These are phyloP conservation scores for Monilinia aucupariae DNA, from an alignment of 2,329 filamentous ascomycete genomes.

Conservation along the genomic window DNA sequence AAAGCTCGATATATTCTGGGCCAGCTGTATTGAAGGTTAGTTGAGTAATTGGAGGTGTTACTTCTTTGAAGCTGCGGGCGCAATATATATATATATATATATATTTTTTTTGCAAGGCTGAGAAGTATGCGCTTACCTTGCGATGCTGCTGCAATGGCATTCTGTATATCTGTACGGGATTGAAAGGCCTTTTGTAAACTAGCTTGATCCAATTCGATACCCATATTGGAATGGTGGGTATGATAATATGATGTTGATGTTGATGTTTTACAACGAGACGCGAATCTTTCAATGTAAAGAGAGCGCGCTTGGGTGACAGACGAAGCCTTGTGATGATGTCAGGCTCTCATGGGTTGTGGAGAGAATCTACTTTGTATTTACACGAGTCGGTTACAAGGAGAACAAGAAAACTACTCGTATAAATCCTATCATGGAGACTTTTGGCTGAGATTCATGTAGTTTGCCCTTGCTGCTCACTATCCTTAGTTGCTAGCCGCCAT, in stretches of 20 bases:
- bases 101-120: constrained; percentile 16
- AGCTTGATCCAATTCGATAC: constrained; percentile 28
- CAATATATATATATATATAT: constrained; percentile 9
- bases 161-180: constrained; percentile 31
- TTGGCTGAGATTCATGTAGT: neutral
- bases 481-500: neutral
- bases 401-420: neutral
- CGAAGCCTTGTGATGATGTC: constrained; percentile 18
- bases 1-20: constrained; percentile 34
- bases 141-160: constrained; percentile 34
- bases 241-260: constrained; percentile 8
- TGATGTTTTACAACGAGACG: constrained; percentile 9
- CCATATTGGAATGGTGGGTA: constrained; percentile 23
- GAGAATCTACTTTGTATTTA: neutral
- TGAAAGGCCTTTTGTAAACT: constrained; percentile 33
- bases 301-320: constrained; percentile 13
- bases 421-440: neutral
- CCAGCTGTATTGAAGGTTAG: constrained; percentile 22
- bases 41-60: neutral
- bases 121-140: constrained; percentile 27
- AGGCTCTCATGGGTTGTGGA: constrained; percentile 2
- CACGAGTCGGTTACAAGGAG: neutral
- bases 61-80: neutral
- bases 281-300: constrained; percentile 8
- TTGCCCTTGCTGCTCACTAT: neutral